Conservation (phyloP, 2,329 filamentous ascomycete genomes). For the Verticillium albo-atrum region DNA sequence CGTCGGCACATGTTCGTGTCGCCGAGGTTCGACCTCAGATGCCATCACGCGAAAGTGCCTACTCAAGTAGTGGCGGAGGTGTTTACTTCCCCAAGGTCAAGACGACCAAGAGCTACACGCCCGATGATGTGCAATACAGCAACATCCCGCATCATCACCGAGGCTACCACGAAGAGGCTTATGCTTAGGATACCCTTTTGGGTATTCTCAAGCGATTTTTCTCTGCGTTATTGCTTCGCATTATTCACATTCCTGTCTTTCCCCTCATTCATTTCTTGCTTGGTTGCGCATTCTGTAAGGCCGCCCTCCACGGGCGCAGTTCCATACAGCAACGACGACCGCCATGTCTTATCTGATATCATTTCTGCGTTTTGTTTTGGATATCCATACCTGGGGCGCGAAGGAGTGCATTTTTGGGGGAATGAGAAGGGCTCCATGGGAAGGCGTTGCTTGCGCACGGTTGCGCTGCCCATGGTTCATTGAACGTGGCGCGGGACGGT, state of each 20-base stretch:
- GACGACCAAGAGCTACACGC: constrained; percentile 23
- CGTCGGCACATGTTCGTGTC: constrained; percentile 12
- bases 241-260: neutral
- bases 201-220: neutral
- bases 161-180: constrained; percentile 18
- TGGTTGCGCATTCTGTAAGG: constrained; percentile 10
- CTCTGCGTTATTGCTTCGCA: neutral
- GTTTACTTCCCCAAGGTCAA: constrained; percentile 26
- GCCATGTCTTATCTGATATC: constrained; percentile 9
- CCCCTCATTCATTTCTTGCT: neutral
- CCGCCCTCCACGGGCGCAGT: constrained; percentile 6
- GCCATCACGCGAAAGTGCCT: constrained; percentile 23
- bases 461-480: neutral
- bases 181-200: neutral
- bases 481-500: neutral
- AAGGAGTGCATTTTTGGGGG: neutral
- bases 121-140: constrained; percentile 27
- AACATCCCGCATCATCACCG: constrained; percentile 14
- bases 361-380: neutral
- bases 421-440: neutral
- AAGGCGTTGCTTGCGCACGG: neutral
- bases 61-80: constrained; percentile 17
- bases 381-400: constrained; percentile 7
- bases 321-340: constrained; percentile 13
- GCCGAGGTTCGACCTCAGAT: constrained; percentile 23